A percentile compares a stretch with the other conserved stretches of the same genome.
These are phyloP conservation scores for Eucalyptus curtisii DNA, from an alignment of 345 rosid genomes.

Conservation along the genomic window DNA sequence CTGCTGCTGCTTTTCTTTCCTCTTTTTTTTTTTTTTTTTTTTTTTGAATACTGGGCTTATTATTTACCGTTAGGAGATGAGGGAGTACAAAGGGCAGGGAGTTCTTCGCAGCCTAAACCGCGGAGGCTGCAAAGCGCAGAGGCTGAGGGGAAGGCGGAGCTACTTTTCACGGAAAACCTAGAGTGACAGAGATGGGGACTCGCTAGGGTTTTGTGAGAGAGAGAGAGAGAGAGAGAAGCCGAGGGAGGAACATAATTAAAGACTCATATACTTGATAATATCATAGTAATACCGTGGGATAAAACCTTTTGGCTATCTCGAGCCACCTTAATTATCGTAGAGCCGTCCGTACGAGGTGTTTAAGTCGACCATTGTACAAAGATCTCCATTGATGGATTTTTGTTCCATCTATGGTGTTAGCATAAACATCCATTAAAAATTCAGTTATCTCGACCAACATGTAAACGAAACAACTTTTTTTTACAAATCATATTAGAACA, in stretches of 20 bases:
- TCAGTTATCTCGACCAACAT: not conserved
- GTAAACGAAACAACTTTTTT: not conserved
- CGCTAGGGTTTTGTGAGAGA: not conserved
- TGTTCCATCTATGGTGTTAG: not conserved
- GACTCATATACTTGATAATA: not conserved
- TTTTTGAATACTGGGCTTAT: not conserved
- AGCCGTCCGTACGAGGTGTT: not conserved
- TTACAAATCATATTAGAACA: not conserved
- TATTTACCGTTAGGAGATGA: not conserved
- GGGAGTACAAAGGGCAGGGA: not conserved
- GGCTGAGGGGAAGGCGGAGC: not conserved
- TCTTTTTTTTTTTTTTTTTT: not conserved
- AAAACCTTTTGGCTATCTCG: not conserved
- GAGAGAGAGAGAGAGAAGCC: not conserved
- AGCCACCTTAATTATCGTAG: not conserved
- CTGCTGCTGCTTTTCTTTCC: not conserved
- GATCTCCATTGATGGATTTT: not conserved
- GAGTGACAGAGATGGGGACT: not conserved
- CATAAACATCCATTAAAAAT: not conserved
- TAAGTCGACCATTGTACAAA: not conserved
- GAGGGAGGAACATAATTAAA: not conserved
- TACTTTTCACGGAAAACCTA: not conserved
- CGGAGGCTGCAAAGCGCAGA: not conserved
- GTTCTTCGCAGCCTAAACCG: not conserved
- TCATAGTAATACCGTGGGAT: not conserved